These are phyloP conservation scores for Monilinia vaccinii-corymbosi DNA, from an alignment of 2,329 filamentous ascomycete genomes.

Conservation along the genomic window DNA sequence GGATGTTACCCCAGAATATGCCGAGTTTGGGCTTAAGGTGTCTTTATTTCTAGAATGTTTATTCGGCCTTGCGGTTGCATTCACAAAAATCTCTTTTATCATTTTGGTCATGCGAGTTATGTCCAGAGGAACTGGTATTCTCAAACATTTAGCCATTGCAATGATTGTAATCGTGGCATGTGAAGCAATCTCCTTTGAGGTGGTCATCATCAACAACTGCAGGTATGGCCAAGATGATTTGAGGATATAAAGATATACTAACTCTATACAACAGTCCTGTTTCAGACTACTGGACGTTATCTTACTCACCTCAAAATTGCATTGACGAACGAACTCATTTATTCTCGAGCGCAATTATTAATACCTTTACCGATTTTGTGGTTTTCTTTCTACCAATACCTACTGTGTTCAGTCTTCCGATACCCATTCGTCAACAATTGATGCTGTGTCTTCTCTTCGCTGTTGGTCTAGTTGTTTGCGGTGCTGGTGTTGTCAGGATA, in stretches of 20 bases:
- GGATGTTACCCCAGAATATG: conserved; percentile 30
- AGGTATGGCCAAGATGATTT: conserved; percentile 21
- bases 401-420: conserved; percentile 35
- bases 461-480: conserved; percentile 37
- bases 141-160: conserved; percentile 24
- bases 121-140: conserved; percentile 27
- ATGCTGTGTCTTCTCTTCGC: conserved; percentile 40
- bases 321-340: conserved; percentile 42
- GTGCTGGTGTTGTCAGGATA: conserved; percentile 31
- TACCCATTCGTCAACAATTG: conserved; percentile 38
- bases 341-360: conserved; percentile 45
- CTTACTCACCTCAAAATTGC: conserved; percentile 30
- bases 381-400: conserved; percentile 42
- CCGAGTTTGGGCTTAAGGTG: conserved; percentile 30
- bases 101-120: conserved; percentile 30
- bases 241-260: neutral
- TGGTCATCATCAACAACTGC: conserved; percentile 34
- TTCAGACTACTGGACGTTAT: conserved; percentile 32
- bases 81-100: conserved; percentile 33
- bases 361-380: conserved; percentile 48
- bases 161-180: conserved; percentile 29
- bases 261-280: conserved; percentile 27
- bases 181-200: conserved; percentile 28
- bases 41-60: conserved; percentile 32
- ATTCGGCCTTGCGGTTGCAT: conserved; percentile 29